Evolutionary conservation across 1,139 yeast species (phyloP).

Genomic region (Blastobotrys buckinghamii): DNA sequence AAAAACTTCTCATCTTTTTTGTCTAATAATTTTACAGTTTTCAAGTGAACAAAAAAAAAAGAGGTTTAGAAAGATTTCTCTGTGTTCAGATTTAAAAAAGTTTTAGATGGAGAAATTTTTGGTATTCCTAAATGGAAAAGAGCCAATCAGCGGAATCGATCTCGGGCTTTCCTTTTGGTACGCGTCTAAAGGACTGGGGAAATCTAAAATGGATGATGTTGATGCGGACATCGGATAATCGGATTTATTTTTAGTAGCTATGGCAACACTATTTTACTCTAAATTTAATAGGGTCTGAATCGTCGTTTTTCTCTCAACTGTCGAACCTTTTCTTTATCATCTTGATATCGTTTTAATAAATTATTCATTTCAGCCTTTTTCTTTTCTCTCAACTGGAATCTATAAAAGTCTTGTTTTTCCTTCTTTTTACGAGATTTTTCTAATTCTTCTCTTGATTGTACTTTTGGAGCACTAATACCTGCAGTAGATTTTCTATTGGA

Average conservation of each 20-base stretch:
- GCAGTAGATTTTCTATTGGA: slow-evolving; percentile 70
- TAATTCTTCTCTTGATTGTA: slow-evolving; percentile 36
- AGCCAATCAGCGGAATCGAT: too few species aligned
- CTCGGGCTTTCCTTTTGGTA: too few species aligned
- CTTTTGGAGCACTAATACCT: slow-evolving; percentile 31
- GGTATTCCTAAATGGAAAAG: too few species aligned
- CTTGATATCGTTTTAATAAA: slow-evolving; percentile 71
- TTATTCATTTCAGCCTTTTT: slow-evolving; percentile 92
- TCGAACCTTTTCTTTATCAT: slow-evolving; percentile 81
- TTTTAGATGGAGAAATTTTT: background rate
- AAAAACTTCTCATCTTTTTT: background rate
- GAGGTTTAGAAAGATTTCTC: too few species aligned
- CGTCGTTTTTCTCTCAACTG: slow-evolving; percentile 73
- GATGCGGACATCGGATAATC: too few species aligned
- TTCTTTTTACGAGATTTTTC: slow-evolving; percentile 59
- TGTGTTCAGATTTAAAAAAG: too few species aligned
- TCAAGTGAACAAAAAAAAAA: slow-evolving; percentile 6
- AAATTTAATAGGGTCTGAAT: slow-evolving; percentile 68
- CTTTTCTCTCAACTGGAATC: slow-evolving; percentile 91
- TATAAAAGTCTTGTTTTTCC: slow-evolving; percentile 87
- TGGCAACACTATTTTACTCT: background rate
- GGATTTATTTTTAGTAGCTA: too few species aligned
- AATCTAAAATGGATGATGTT: too few species aligned
- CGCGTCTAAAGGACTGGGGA: background rate
- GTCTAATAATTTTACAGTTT: background rate